Conservation (phyloP, 176 grass and related monocot genomes). For the Urochloa ruziziensis region DNA sequence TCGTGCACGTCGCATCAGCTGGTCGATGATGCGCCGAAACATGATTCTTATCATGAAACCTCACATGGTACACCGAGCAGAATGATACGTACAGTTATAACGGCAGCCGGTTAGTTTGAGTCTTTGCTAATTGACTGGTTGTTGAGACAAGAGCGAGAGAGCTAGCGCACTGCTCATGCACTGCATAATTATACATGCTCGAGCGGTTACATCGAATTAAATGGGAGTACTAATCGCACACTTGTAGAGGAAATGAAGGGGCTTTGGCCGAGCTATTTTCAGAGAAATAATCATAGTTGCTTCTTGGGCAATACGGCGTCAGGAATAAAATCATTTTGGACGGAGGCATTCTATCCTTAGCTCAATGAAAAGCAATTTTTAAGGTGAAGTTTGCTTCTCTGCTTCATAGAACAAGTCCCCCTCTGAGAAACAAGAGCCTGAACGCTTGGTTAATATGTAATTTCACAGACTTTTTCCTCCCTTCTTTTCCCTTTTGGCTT, state of each 20-base stretch:
- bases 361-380: no score
- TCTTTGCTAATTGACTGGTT: slow-evolving; percentile 7
- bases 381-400: no score
- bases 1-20: not conserved
- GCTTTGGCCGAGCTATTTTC: no score
- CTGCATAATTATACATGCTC: not conserved
- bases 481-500: no score
- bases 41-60: slow-evolving; percentile 23
- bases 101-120: not conserved
- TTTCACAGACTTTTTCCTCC: no score
- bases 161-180: not conserved
- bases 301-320: no score
- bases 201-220: not conserved
- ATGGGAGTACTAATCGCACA: not conserved
- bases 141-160: not conserved
- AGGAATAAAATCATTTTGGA: no score
- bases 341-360: no score
- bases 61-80: not conserved
- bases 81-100: slow-evolving; percentile 37
- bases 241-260: not conserved
- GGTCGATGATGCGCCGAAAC: slow-evolving; percentile 10
- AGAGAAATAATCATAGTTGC: no score
- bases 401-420: no score
- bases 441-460: no score
- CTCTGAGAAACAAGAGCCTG: no score